phyloP scores from a whole-genome alignment of 768 basidiomycete species.

The Amanita muscaria region DNA sequence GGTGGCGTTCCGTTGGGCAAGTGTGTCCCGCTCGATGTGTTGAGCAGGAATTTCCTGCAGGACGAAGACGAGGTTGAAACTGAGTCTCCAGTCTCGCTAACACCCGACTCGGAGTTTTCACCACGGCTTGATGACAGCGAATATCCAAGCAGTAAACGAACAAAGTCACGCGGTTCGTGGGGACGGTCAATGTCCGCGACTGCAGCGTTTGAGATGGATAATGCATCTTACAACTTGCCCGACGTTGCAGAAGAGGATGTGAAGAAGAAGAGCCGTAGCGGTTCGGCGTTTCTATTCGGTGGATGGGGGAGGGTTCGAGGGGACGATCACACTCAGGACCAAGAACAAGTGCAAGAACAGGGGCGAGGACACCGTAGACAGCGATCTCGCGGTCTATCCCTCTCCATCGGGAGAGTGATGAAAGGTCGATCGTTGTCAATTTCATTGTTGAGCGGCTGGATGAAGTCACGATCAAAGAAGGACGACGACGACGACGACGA shows the following conservation, averaged over 20 bases:
- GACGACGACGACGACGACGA: neutral
- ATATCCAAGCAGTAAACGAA: neutral
- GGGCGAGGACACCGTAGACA: neutral
- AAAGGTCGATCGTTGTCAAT: conserved; percentile 3
- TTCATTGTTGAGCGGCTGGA: neutral
- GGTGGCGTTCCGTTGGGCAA: neutral
- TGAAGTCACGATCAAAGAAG: neutral
- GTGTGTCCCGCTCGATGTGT: conserved; percentile 7
- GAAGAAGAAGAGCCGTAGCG: conserved; percentile 3
- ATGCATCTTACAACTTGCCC: neutral
- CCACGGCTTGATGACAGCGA: neutral
- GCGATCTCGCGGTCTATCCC: neutral
- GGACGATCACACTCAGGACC: neutral
- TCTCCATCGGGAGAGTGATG: neutral
- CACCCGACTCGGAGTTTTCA: neutral
- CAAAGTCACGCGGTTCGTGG: neutral
- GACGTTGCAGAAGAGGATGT: too few species aligned
- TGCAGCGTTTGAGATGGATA: neutral
- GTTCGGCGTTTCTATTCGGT: conserved; percentile 3
- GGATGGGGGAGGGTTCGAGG: neutral
- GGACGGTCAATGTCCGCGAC: conserved; percentile 5
- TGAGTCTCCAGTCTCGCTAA: neutral
- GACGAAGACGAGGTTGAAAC: neutral
- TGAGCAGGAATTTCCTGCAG: conserved; percentile 6
- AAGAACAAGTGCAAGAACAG: neutral